Percentiles rank a stretch among this genome's conserved stretches.
phyloP scores from a whole-genome alignment of 768 basidiomycete species.

The Mycena polygramma region DNA sequence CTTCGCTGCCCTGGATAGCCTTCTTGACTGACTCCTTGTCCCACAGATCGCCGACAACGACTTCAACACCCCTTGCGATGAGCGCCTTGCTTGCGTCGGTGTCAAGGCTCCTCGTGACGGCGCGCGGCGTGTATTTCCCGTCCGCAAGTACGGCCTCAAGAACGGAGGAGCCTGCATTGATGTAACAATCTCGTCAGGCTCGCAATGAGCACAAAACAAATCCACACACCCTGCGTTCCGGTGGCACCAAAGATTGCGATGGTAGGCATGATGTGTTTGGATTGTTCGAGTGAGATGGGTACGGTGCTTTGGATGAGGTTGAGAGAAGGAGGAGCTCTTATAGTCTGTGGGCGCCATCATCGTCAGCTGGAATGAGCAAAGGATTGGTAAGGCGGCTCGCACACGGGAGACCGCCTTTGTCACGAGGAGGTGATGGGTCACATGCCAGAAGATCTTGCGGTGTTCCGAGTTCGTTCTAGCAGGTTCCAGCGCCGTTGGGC shows the following conservation, averaged over 20 bases:
- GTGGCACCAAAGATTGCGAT: conserved; percentile 24
- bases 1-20: conserved; percentile 37
- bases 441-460: too few species aligned
- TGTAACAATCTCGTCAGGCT: too few species aligned
- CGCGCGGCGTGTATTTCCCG: conserved; percentile 39
- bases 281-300: too few species aligned
- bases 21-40: conserved; percentile 31
- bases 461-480: too few species aligned
- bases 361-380: too few species aligned
- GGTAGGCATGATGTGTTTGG: conserved; percentile 1
- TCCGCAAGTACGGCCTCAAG: conserved; percentile 32
- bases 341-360: too few species aligned
- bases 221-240: conserved; percentile 9
- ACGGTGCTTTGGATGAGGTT: too few species aligned
- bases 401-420: too few species aligned
- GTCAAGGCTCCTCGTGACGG: conserved; percentile 33
- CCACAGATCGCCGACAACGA: conserved; percentile 34
- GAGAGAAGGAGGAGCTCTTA: too few species aligned
- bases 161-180: conserved; percentile 20
- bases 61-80: conserved; percentile 27
- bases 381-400: too few species aligned
- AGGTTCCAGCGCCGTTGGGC: too few species aligned
- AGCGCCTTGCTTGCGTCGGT: conserved; percentile 30
- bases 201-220: background rate
- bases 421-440: too few species aligned